phyloP scores from a whole-genome alignment of 331 rosid species.

The Telfairia occidentalis region DNA sequence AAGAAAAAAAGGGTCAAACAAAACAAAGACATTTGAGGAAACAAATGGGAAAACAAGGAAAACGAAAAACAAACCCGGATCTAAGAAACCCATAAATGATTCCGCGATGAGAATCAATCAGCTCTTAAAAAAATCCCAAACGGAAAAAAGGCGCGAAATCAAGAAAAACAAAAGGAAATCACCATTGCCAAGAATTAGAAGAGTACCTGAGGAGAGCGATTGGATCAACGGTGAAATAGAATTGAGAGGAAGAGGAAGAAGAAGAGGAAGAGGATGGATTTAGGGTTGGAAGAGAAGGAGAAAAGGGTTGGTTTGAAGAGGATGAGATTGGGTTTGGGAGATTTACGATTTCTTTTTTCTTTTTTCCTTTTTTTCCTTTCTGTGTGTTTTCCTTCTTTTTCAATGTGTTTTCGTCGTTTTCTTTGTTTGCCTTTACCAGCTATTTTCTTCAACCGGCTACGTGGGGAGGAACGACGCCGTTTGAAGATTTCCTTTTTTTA shows the following conservation, averaged over 20 bases:
- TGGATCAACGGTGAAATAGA: constrained; percentile 23
- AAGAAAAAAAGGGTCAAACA: not conserved
- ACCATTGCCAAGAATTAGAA: not conserved
- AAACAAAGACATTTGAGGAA: not conserved
- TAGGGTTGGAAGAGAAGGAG: constrained; percentile 45
- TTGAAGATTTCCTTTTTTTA: not conserved
- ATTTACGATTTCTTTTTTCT: constrained; percentile 16
- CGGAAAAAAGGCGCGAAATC: not conserved
- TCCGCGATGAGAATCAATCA: constrained; percentile 8
- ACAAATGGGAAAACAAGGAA: not conserved
- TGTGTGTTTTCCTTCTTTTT: not conserved
- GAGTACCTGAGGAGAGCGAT: constrained; percentile 21
- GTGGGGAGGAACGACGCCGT: not conserved
- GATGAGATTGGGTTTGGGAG: constrained; percentile 37
- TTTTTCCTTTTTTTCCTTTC: not conserved
- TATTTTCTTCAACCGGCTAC: not conserved
- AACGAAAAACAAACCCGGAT: constrained; percentile 23
- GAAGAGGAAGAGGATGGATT: constrained; percentile 18
- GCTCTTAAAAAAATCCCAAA: not conserved
- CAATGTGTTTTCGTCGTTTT: not conserved
- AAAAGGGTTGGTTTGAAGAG: constrained; percentile 17
- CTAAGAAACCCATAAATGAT: constrained; percentile 19
- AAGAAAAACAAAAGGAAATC: not conserved
- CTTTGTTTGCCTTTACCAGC: not conserved
- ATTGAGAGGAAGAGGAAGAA: not conserved